Conservation (phyloP, 1,139 yeast species). For the Candida tetrigidarum region DNA sequence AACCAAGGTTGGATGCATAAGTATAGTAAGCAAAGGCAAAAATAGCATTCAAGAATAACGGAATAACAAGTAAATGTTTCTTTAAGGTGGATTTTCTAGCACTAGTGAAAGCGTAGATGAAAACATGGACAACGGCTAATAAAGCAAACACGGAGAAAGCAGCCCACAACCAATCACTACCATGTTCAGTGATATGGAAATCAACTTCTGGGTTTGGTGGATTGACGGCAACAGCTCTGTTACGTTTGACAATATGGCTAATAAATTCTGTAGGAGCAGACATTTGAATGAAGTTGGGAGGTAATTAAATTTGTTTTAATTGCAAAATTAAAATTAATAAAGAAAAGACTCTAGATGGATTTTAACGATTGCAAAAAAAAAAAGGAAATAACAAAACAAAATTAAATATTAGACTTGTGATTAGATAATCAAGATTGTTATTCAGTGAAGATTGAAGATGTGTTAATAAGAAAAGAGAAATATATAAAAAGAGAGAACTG, state of each 20-base stretch:
- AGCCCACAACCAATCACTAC: constrained; percentile 77
- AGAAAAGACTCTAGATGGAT: background rate
- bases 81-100: constrained; percentile 35
- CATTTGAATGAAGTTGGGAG: background rate
- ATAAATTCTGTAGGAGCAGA: constrained; percentile 5
- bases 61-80: constrained; percentile 48
- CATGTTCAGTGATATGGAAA: constrained; percentile 58
- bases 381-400: background rate
- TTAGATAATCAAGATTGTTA: background rate
- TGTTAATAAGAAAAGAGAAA: background rate
- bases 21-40: constrained; percentile 61
- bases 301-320: background rate
- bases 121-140: constrained; percentile 45
- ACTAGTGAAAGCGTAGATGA: constrained; percentile 41
- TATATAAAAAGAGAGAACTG: background rate
- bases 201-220: constrained; percentile 45
- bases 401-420: background rate
- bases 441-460: background rate
- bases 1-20: constrained; percentile 71
- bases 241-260: constrained; percentile 23
- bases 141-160: constrained; percentile 55
- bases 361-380: background rate
- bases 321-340: constrained; percentile 5
- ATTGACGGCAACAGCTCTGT: constrained; percentile 55
- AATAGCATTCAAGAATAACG: constrained; percentile 49